Percentiles rank a stretch among this genome's conserved stretches.
Evolutionary conservation across 2,329 filamentous ascomycete species (phyloP).

Genomic region (Elsinoe australis): DNA sequence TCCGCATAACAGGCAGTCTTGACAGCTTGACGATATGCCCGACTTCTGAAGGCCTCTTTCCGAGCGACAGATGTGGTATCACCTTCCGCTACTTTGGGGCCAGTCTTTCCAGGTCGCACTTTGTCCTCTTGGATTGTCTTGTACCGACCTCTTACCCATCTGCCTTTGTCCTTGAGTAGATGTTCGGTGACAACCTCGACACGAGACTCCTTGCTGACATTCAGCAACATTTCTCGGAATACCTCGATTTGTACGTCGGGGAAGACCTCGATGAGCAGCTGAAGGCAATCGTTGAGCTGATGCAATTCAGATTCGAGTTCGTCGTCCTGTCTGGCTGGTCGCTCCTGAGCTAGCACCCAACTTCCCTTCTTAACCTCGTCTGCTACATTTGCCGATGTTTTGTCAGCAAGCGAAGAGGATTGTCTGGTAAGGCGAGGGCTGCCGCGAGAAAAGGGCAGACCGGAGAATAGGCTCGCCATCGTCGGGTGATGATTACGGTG

Average conservation of each 20-base stretch:
- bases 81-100: background rate
- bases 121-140: no score
- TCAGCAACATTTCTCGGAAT: slow-evolving; percentile 71
- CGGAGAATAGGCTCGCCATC: background rate
- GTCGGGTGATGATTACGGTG: background rate
- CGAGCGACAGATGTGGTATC: slow-evolving; percentile 33
- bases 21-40: slow-evolving; percentile 61
- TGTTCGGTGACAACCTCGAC: slow-evolving; percentile 70
- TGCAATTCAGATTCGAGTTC: slow-evolving; percentile 53
- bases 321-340: background rate
- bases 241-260: slow-evolving; percentile 76
- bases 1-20: slow-evolving; percentile 62
- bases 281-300: slow-evolving; percentile 62
- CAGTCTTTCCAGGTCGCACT: slow-evolving; percentile 10
- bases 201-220: slow-evolving; percentile 67
- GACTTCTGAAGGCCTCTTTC: slow-evolving; percentile 60
- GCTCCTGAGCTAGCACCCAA: slow-evolving; percentile 6
- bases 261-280: slow-evolving; percentile 63
- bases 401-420: background rate
- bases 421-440: background rate
- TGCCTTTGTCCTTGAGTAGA: slow-evolving; percentile 62
- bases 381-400: background rate
- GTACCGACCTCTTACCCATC: slow-evolving; percentile 62
- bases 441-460: slow-evolving; percentile 5
- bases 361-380: slow-evolving; percentile 2